Base-by-base conservation (phyloP, 495 filamentous ascomycete species). In the Xylaria sp. region DNA sequence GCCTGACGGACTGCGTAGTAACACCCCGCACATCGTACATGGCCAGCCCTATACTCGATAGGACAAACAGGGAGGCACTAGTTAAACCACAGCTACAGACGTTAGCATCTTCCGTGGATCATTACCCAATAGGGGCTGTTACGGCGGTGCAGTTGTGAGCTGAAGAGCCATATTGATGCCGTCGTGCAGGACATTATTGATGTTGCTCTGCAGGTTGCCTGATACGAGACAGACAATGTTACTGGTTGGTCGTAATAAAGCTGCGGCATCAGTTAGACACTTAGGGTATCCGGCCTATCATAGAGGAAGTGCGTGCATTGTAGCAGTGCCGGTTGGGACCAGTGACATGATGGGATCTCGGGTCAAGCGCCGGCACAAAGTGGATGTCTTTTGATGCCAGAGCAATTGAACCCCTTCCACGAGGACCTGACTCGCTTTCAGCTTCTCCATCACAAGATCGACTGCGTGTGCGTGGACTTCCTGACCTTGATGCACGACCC, bases 171-270 rank as follows among this genome's bases (percentile, higher is more conserved):
- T 61, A 41, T 61, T 61, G n/a, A 41, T 61, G 21, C 21, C n/a
- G 35, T 37, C 37, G 12, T 61, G 59, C 59, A 61, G 59, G 33
- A 61, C n/a, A 61, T 37, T 61, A 61, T 61, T 61, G 59, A 26
- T 11, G 37, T 61, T 17, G 35, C 59, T 26, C 35, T 61, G 59
- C 37, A 61, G 3, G n/a, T 43, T 41, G 59, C n/a, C 57, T 35
- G 33, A 33, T 11, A n/a, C 57, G 33, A 4, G 21, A 37, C 9
- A 26, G 31, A 33, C 15, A 37, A 58, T 33, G 55, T 4, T 33
- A 58, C 17, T 58, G 55, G 55, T 17, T 37, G 6, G 7, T 31
- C 31, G 15, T 6, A 4, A 19, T 15, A 46, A 57, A 57, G 26
- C 53, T 57, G 19, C 26, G 15, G 29, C 26, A 33, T 3, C 53